phyloP scores from a whole-genome alignment of 2,329 filamentous ascomycete genomes.

The Blastomyces silverae region DNA sequence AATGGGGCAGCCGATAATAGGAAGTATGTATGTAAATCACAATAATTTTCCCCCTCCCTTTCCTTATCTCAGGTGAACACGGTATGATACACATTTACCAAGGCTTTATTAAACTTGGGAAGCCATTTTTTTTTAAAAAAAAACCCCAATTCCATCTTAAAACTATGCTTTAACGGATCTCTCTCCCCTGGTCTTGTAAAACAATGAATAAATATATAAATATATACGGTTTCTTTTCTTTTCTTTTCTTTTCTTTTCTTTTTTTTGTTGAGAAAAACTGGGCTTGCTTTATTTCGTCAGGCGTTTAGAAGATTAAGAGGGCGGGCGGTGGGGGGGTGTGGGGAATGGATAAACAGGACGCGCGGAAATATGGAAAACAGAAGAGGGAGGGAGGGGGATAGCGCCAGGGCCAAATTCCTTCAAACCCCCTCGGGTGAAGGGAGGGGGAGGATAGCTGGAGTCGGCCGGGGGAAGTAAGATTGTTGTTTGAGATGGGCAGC shows the following conservation, averaged over 20 bases:
- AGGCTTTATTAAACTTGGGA: neutral
- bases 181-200: neutral
- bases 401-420: neutral
- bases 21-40: too few relatives aligned
- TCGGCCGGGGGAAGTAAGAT: neutral
- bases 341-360: neutral
- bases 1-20: too few relatives aligned
- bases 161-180: too few relatives aligned
- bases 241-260: too few relatives aligned
- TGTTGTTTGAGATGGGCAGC: neutral
- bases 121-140: neutral
- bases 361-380: neutral
- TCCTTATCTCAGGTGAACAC: neutral
- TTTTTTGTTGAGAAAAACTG: neutral
- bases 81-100: neutral
- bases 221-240: neutral
- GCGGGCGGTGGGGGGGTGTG: too few relatives aligned
- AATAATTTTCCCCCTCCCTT: neutral
- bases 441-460: neutral
- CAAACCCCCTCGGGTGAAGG: neutral
- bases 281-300: conserved; percentile 1
- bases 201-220: neutral
- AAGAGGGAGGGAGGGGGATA: neutral
- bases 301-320: neutral
- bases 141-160: neutral